phyloP scores from a whole-genome alignment of 805 yeast genomes.

The Metschnikowia anglica region DNA sequence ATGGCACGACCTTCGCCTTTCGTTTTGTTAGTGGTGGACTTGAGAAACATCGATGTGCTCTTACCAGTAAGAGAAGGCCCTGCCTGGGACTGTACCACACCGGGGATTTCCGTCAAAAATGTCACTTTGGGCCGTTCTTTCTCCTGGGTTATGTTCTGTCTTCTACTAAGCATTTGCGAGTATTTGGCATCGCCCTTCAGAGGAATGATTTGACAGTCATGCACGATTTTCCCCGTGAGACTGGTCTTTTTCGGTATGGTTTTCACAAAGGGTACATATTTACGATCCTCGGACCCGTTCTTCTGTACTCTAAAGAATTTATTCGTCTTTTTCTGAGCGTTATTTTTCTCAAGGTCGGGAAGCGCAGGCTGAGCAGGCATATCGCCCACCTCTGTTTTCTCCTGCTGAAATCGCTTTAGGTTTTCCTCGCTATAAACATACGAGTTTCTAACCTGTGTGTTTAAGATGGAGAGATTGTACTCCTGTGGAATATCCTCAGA shows the following conservation, averaged over 20 bases:
- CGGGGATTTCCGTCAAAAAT: slow-evolving; percentile 75
- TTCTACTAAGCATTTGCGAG: slow-evolving; percentile 53
- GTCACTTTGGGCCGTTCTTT: slow-evolving; percentile 64
- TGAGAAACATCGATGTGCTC: slow-evolving; percentile 66
- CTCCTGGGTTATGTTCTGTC: slow-evolving; percentile 40
- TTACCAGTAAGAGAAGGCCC: slow-evolving; percentile 77
- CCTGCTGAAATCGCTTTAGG: slow-evolving; percentile 30
- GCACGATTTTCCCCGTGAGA: slow-evolving; percentile 81
- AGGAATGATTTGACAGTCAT: slow-evolving; percentile 89
- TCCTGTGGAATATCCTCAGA: slow-evolving; percentile 63
- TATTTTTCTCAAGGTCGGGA: slow-evolving; percentile 29
- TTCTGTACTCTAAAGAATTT: slow-evolving; percentile 34
- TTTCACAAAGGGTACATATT: slow-evolving; percentile 76
- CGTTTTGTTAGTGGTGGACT: slow-evolving; percentile 45
- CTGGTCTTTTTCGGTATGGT: slow-evolving; percentile 89
- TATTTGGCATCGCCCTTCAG: slow-evolving; percentile 71
- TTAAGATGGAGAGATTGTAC: slow-evolving; percentile 76
- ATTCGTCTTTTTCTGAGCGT: slow-evolving; percentile 17
- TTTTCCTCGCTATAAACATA: slow-evolving; percentile 88
- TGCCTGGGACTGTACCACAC: slow-evolving; percentile 82
- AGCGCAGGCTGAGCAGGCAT: slow-evolving; percentile 54
- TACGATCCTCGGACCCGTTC: slow-evolving; percentile 28
- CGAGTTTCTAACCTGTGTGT: slow-evolving; percentile 79
- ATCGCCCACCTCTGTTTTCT: slow-evolving; percentile 49
- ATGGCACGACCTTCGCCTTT: slow-evolving; percentile 78